Percentiles rank a stretch among this genome's conserved stretches.
Evolutionary conservation across 176 grass and related monocot genomes (phyloP).

Genomic region (Eragrostis curvula): DNA sequence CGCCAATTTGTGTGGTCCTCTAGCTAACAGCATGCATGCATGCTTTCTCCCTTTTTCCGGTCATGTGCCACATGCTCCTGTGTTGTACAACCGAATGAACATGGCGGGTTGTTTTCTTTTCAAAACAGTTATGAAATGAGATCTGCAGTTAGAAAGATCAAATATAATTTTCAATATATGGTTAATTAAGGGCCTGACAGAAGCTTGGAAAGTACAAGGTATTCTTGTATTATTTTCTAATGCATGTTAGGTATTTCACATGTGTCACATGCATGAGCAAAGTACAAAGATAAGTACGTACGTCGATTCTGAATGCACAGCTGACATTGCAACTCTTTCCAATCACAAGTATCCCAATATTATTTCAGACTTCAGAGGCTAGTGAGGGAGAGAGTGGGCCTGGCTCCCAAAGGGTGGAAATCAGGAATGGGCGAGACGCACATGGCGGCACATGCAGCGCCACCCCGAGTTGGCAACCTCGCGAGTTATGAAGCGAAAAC

Average conservation of each 20-base stretch:
- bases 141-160: conserved; percentile 1
- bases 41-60: conserved; percentile 23
- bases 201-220: conserved; percentile 13
- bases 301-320: background rate
- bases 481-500: conserved; percentile 36
- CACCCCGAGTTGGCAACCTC: conserved; percentile 43
- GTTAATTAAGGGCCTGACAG: background rate
- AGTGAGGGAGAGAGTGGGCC: background rate
- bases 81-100: conserved; percentile 7
- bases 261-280: conserved; percentile 20
- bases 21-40: conserved; percentile 18
- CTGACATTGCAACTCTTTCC: background rate
- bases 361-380: background rate
- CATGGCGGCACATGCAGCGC: conserved; percentile 59
- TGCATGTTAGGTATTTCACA: background rate
- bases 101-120: background rate
- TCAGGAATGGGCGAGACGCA: conserved; percentile 20
- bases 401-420: background rate
- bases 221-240: conserved; percentile 14
- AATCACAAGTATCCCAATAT: background rate
- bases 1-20: conserved; percentile 53
- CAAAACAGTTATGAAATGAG: background rate
- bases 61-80: conserved; percentile 43
- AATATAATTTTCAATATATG: background rate
- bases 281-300: conserved; percentile 29